These are phyloP conservation scores for Hemisphaericaspora lyxosophila DNA, from an alignment of 1,139 yeast species.

Conservation along the genomic window DNA sequence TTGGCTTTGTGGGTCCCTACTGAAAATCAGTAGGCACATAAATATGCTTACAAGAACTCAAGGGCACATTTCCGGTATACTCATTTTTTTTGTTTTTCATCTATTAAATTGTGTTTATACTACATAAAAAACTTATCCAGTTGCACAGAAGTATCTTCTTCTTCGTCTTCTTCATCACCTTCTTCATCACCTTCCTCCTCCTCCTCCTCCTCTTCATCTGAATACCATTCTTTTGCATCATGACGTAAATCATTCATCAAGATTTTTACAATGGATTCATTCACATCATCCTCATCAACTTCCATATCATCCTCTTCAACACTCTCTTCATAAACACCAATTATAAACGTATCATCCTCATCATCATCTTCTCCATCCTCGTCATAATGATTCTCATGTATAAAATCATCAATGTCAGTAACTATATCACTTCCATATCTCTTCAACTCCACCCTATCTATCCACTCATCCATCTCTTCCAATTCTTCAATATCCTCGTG, in stretches of 20 bases:
- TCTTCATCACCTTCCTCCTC: background rate
- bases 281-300: constrained; percentile 11
- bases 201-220: constrained; percentile 13
- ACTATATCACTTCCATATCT: constrained; percentile 4
- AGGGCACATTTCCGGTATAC: background rate
- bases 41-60: no score
- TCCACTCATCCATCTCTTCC: constrained; percentile 7
- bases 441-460: constrained; percentile 3
- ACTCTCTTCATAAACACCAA: constrained; percentile 15
- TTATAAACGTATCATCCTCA: constrained; percentile 16
- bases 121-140: no score
- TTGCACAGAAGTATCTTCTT: no score
- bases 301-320: constrained; percentile 13
- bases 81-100: background rate
- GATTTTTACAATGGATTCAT: constrained; percentile 4
- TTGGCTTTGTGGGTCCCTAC: no score
- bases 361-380: constrained; percentile 13
- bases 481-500: constrained; percentile 1
- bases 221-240: constrained; percentile 17
- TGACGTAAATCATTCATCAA: constrained; percentile 13
- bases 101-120: no score
- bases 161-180: background rate
- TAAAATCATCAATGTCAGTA: constrained; percentile 18
- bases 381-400: constrained; percentile 15
- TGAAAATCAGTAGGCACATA: no score